phyloP scores from a whole-genome alignment of 768 basidiomycete species.

The Tulasnella sp. region DNA sequence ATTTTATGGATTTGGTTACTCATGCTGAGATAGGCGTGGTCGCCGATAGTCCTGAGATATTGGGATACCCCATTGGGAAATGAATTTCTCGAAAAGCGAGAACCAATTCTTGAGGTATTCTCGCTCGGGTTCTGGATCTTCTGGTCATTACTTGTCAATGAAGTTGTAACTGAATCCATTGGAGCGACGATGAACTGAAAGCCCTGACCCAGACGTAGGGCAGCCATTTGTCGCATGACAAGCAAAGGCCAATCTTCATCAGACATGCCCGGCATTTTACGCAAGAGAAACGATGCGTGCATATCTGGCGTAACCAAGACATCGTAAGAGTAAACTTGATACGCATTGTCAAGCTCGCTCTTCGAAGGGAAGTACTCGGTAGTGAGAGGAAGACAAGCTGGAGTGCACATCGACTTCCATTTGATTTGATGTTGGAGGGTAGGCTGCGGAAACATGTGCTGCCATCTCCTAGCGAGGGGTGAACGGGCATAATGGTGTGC shows the following conservation, averaged over 20 bases:
- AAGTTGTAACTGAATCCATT: constrained; percentile 20
- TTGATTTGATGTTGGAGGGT: constrained; percentile 76
- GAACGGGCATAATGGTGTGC: constrained; percentile 48
- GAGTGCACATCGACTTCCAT: constrained; percentile 78
- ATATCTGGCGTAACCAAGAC: constrained; percentile 77
- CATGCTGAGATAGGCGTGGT: constrained; percentile 72
- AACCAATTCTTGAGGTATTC: constrained; percentile 45
- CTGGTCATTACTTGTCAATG: constrained; percentile 43
- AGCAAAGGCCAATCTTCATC: constrained; percentile 36
- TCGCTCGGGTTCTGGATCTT: constrained; percentile 39
- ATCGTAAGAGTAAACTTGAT: constrained; percentile 76
- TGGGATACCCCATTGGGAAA: constrained; percentile 28
- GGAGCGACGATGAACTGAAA: constrained; percentile 79
- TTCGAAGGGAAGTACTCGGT: constrained; percentile 75
- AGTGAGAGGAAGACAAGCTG: constrained; percentile 79
- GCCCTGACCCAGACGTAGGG: constrained; percentile 80
- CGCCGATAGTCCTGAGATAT: constrained; percentile 21
- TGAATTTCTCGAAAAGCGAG: constrained; percentile 26
- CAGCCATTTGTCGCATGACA: constrained; percentile 89
- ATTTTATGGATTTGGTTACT: constrained; percentile 91
- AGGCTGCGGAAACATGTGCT: constrained; percentile 66
- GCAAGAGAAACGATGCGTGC: constrained; percentile 63
- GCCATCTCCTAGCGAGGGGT: constrained; percentile 78
- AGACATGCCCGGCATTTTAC: constrained; percentile 36
- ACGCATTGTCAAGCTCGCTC: constrained; percentile 60